Evolutionary conservation across 2,329 filamentous ascomycete species (phyloP), one percentile per base, ranked within the genome.

Genomic region (Coniochaeta prunicola): DNA sequence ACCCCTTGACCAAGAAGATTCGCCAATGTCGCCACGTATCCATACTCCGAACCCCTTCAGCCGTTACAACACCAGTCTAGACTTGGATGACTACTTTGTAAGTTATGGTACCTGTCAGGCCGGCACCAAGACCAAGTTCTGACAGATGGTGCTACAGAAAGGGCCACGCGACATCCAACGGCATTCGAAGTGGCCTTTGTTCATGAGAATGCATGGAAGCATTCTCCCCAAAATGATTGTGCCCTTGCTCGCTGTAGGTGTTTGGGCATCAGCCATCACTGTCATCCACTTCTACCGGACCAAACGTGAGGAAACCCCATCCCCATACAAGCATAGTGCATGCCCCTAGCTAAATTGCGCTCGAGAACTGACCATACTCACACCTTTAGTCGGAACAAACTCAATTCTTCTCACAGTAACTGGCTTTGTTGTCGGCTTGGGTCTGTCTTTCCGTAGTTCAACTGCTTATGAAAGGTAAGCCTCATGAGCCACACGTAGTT

Each of bases 401-500:
- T 84, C 79, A n/a, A 80, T 91, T 48, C 78, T 93, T n/a, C 79
- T 93, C 50, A 92, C 89, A 0, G 85, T 93, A n/a, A 84, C 90
- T 30, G 90, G 90, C 86, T 92, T 93, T 74, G 88, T 92, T 60
- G 89, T 93, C 67, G 87, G 87, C 82, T 73, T 92, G 68, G 83
- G 88, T 13, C 77, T 93, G 62, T 91, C 87, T 21, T 92, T 93
- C 76, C 86, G 89, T 58, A 90, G 84, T 62, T 87, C 87, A 0
- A 90, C 89, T 3, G 89, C 89, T 9, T 93, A 93, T 66, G 90
- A 93, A 72, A 82, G 88, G 70, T 78, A 76, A 57, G 61, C 59
- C 15, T 30, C 12, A 26, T 3, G 13, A 50, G n/a, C 12, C 24
- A 17, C 15, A 17, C n/a, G 30, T 30, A 12, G 9, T 30, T 26